Evolutionary conservation across 192 early-diverging fungal species (phyloP).

Genomic region (Phlyctochytrium arcticum): DNA sequence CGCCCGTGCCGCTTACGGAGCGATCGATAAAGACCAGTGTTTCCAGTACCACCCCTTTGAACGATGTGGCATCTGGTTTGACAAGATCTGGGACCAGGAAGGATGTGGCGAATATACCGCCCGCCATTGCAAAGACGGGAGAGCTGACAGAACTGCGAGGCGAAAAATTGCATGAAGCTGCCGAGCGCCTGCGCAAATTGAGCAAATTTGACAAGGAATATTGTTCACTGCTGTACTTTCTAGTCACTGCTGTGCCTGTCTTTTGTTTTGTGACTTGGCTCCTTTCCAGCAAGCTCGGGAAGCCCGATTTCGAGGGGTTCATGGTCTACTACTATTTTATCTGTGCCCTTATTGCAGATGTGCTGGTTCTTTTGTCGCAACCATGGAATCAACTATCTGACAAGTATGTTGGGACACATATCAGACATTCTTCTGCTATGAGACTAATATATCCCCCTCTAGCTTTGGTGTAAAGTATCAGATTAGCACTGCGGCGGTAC

Average conservation of each 20-base stretch:
- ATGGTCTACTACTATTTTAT: not conserved
- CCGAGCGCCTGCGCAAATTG: not conserved
- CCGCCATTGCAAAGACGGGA: not conserved
- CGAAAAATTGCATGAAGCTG: not conserved
- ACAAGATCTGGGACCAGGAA: too few relatives aligned
- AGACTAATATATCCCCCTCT: not conserved
- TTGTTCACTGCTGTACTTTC: not conserved
- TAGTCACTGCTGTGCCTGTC: not conserved
- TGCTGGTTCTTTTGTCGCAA: not conserved
- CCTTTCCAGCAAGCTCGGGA: not conserved
- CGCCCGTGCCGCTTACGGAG: too few relatives aligned
- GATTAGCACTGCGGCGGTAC: not conserved
- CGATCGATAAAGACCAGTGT: too few relatives aligned
- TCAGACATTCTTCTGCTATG: not conserved
- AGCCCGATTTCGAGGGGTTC: not conserved
- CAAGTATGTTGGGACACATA: not conserved
- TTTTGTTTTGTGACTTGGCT: not conserved
- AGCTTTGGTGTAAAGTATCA: constrained; percentile 13
- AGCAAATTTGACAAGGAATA: not conserved
- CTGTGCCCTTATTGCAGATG: not conserved
- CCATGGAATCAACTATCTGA: not conserved
- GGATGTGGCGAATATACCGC: not conserved
- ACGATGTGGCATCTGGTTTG: too few relatives aligned
- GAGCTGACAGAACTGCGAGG: too few relatives aligned
- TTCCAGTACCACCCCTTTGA: too few relatives aligned